Evolutionary conservation across 179 eudicot genomes (phyloP), one percentile per base, ranked within the genome.

Genomic region (Monotropa hypopitys): DNA sequence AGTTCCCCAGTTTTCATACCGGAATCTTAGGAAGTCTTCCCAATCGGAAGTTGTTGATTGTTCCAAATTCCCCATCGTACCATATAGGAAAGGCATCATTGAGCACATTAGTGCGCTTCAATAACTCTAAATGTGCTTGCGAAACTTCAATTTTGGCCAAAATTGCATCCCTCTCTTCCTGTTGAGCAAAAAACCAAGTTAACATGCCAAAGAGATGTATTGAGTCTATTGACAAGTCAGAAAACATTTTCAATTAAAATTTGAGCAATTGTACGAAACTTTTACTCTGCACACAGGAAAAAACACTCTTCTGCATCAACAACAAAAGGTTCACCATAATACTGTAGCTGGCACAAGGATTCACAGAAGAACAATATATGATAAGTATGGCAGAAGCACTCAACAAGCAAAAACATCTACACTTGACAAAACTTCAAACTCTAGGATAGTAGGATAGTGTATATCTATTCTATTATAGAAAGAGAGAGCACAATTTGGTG

Each of bases 101-200:
- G 71, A 95, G 89, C 73, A 95, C 99, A 84, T 91, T 95, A 32
- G 97, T 93, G 42, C 83, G 87, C 90, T 93, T 95, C 82, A 95
- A 79, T 83, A 88, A 82, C 81, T 95, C 97, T 51, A 95, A 82
- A 84, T 95, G 99, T 75, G 97, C 97, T 84, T 91, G 97, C 79
- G 97, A 92, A 84, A 95, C 99, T 84, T 95, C 99, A 81, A 89
- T 91, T 86, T 95, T 93, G 72, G 99, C 91, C 83, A 91, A 80
- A 78, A 93, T 85, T 73, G 97, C 97, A 87, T 95, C 97, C 78
- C 93, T 88, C 84, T 95, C 97, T 81, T 95, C 97, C 97, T 95
- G 85, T 79, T 38, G 32, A 68, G 15, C 10, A 38, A 61, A 78
- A 59, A 62, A 21, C 47, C 26, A 42, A 35, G 32, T 78, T 53